Percentiles rank a stretch among this genome's conserved stretches.
Conservation (phyloP, 2,329 filamentous ascomycete species). For the Fusarium xyrophilum region DNA sequence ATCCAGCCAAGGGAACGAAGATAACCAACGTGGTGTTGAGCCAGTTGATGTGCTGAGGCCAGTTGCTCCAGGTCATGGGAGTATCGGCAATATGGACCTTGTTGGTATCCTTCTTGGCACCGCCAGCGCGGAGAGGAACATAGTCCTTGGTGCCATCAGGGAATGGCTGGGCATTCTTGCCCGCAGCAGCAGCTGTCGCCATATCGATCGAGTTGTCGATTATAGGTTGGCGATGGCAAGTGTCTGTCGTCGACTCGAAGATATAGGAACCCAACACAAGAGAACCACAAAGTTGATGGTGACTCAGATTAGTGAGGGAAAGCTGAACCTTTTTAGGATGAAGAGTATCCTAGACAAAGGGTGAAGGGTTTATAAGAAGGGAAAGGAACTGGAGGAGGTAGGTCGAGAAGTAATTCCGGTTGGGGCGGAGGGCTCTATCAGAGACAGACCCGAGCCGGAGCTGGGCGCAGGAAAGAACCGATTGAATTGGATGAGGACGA, state of each 20-base stretch:
- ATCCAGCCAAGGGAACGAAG: conserved; percentile 75
- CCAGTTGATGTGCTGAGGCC: conserved; percentile 95
- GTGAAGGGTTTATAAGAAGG: conserved; percentile 1
- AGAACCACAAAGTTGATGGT: conserved; percentile 30
- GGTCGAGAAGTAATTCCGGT: conserved; percentile 20
- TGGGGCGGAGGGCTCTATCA: conserved; percentile 40
- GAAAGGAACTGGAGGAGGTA: conserved; percentile 23
- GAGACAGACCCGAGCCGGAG: conserved; percentile 34
- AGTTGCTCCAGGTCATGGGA: conserved; percentile 81
- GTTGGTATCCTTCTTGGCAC: conserved; percentile 34
- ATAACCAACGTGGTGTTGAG: conserved; percentile 85
- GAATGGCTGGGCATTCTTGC: conserved; percentile 49
- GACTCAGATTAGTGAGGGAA: conserved; percentile 27
- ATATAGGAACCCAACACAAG: conserved; percentile 22
- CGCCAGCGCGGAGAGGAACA: conserved; percentile 53
- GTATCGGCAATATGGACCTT: conserved; percentile 79
- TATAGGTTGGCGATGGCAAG: conserved; percentile 18
- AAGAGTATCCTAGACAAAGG: conserved; percentile 30
- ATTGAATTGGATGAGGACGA: conserved; percentile 27
- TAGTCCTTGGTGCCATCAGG: conserved; percentile 64
- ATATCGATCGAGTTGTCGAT: conserved; percentile 34
- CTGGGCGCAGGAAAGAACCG: conserved; percentile 20
- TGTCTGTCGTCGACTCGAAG: conserved; percentile 21
- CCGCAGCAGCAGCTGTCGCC: conserved; percentile 51
- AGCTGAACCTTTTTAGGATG: conserved; percentile 25